A percentile compares a stretch with the other conserved stretches of the same genome.
Conservation (phyloP, 768 basidiomycete genomes). For the Zangia roseola region DNA sequence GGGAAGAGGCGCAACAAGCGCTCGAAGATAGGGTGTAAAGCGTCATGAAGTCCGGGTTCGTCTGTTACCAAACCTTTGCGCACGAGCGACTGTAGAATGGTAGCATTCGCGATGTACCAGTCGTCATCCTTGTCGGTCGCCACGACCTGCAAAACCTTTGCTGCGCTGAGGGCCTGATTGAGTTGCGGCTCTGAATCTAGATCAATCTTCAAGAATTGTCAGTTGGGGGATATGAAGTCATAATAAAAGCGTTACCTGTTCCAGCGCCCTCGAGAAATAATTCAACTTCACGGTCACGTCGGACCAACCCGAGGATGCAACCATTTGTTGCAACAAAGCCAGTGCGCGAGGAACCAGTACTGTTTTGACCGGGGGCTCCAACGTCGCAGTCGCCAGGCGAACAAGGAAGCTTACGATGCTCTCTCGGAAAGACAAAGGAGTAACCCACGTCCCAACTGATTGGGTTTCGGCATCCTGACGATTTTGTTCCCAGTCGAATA, state of each 20-base stretch:
- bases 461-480: slow-evolving; percentile 32
- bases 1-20: slow-evolving; percentile 76
- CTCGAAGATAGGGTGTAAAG: slow-evolving; percentile 80
- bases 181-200: slow-evolving; percentile 64
- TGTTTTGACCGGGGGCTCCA: slow-evolving; percentile 41
- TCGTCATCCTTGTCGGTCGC: slow-evolving; percentile 76
- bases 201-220: slow-evolving; percentile 53
- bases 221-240: background rate
- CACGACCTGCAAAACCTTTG: slow-evolving; percentile 87
- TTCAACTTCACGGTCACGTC: slow-evolving; percentile 90
- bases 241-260: slow-evolving; percentile 50
- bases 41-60: slow-evolving; percentile 76
- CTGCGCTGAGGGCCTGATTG: slow-evolving; percentile 71
- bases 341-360: slow-evolving; percentile 63
- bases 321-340: slow-evolving; percentile 68
- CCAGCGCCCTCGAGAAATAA: slow-evolving; percentile 83
- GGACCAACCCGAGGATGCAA: slow-evolving; percentile 82
- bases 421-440: slow-evolving; percentile 79
- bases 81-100: slow-evolving; percentile 75
- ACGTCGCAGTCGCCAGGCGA: slow-evolving; percentile 74
- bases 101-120: slow-evolving; percentile 77
- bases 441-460: slow-evolving; percentile 55
- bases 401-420: slow-evolving; percentile 94
- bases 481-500: slow-evolving; percentile 91
- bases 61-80: slow-evolving; percentile 85